Evolutionary conservation across 2,329 filamentous ascomycete genomes (phyloP), one percentile per base, ranked within the genome.

Genomic region (Aspergillus unguis): DNA sequence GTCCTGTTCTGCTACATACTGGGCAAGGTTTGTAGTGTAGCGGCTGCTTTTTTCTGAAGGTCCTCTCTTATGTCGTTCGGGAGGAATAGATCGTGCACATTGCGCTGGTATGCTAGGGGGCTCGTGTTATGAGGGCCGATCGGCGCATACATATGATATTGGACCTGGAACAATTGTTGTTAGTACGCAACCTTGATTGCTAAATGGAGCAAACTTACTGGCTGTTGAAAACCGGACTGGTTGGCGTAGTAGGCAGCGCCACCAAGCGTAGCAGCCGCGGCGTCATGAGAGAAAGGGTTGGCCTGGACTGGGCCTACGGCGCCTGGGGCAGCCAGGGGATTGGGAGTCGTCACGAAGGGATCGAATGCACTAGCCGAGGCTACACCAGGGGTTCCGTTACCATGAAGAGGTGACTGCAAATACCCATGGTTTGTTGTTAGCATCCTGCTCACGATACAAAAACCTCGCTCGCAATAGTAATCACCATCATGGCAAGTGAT

Each of bases 71-170:
- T 73, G 54, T 90, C 85, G 64, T 96, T 92, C 0, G 90, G 85
- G 38, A 97, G 82, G 71, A 99, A 99, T 59, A 97, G 89, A 66
- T 97, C 92, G 65, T 95, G 90, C 1, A 89, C 85, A 52, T 87
- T 86, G 54, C 90, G 85, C 68, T 99, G 92, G 66, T 95, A 96
- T 2, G 87, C 85, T 59, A 88, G 79, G 29, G 96, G 78, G 58
- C 90, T 90, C 57, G 92, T 88, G 55, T 85, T 83, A 67, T 91
- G 83, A n/a, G 89, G 85, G 5, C 90, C 90, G 52, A 92, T 82
- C 0, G 92, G 91, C 31, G 90, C 89, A 70, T 99, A 99, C 9
- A 96, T 80, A 70, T 99, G 94, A 69, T 96, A 95, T 76, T 92
- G 88, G 5, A 91, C 81, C 84, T 87, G 55, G n/a, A 42, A 40